These are phyloP conservation scores for Pestalotiopsis sp. DNA, from an alignment of 2,329 filamentous ascomycete genomes.

Conservation along the genomic window DNA sequence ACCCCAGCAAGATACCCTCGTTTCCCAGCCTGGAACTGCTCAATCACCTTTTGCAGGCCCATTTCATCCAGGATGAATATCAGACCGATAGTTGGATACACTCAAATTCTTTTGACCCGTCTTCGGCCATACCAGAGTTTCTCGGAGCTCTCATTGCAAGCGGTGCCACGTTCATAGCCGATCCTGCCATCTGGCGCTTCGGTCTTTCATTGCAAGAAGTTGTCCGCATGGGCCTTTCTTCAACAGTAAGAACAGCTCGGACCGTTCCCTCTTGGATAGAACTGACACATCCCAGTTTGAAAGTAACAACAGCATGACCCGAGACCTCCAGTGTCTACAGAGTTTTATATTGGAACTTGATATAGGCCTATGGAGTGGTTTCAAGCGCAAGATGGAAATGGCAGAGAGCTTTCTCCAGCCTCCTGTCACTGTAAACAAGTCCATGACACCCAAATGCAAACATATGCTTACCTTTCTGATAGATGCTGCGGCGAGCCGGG, in stretches of 20 bases:
- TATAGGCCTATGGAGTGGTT: conserved; percentile 60
- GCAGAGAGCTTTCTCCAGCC: conserved; percentile 59
- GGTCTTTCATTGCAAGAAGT: conserved; percentile 46
- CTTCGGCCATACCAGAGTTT: conserved; percentile 24
- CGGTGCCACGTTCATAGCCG: conserved; percentile 27
- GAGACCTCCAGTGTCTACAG: conserved; percentile 54
- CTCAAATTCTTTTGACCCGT: conserved; percentile 26
- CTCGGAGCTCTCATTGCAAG: conserved; percentile 25
- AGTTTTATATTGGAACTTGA: conserved; percentile 52
- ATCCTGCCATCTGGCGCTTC: conserved; percentile 30
- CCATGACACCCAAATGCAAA: too few species aligned
- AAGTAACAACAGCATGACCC: conserved; percentile 49
- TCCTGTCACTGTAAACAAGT: conserved; percentile 44
- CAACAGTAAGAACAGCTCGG: conserved; percentile 29
- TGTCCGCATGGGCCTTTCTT: conserved; percentile 30
- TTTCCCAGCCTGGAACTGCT: conserved; percentile 31
- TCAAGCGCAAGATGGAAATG: conserved; percentile 61
- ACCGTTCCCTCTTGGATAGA: conserved; percentile 24
- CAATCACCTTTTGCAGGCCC: conserved; percentile 28
- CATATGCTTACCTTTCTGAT: conserved; percentile 11
- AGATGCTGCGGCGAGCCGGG: conserved; percentile 54
- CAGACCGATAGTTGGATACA: conserved; percentile 30
- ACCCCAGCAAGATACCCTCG: conserved; percentile 22
- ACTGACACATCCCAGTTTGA: conserved; percentile 39
- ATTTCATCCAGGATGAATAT: conserved; percentile 30